phyloP scores from a whole-genome alignment of 495 filamentous ascomycete species.

The Talaromyces nanjingensis region DNA sequence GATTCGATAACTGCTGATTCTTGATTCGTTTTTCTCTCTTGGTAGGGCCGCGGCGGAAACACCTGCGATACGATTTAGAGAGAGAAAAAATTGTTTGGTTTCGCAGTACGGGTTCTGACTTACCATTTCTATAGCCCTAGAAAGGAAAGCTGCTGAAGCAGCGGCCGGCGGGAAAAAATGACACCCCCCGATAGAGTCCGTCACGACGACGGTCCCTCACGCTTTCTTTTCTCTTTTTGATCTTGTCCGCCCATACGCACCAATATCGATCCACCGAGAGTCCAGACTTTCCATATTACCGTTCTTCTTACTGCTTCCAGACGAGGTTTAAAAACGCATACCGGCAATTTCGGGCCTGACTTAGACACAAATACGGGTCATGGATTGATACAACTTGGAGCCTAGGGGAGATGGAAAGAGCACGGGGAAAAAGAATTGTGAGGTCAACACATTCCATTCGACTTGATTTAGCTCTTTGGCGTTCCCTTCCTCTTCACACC shows the following conservation, averaged over 20 bases:
- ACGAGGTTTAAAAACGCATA: not conserved
- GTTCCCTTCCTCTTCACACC: not conserved
- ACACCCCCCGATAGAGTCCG: not conserved
- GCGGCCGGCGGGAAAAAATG: slow-evolving; percentile 16
- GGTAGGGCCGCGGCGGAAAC: not conserved
- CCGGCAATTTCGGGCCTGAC: not conserved
- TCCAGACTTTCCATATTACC: not conserved
- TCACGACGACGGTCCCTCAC: not conserved
- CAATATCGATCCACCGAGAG: not conserved
- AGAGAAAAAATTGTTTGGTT: not conserved
- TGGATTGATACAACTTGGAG: no score
- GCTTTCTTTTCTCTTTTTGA: not conserved
- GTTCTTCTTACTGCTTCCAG: not conserved
- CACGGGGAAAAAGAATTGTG: not conserved
- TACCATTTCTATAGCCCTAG: slow-evolving; percentile 15
- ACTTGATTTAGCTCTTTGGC: not conserved
- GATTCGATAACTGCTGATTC: not conserved
- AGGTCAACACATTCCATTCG: not conserved
- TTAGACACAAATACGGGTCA: no score
- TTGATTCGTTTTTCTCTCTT: slow-evolving; percentile 7
- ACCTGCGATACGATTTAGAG: not conserved
- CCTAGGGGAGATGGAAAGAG: not conserved
- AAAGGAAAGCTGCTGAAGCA: slow-evolving; percentile 17
- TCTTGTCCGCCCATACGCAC: not conserved
- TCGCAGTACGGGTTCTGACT: not conserved